Evolutionary conservation across 768 basidiomycete species (phyloP), one percentile per base, ranked within the genome.

Genomic region (Trametes villosa): DNA sequence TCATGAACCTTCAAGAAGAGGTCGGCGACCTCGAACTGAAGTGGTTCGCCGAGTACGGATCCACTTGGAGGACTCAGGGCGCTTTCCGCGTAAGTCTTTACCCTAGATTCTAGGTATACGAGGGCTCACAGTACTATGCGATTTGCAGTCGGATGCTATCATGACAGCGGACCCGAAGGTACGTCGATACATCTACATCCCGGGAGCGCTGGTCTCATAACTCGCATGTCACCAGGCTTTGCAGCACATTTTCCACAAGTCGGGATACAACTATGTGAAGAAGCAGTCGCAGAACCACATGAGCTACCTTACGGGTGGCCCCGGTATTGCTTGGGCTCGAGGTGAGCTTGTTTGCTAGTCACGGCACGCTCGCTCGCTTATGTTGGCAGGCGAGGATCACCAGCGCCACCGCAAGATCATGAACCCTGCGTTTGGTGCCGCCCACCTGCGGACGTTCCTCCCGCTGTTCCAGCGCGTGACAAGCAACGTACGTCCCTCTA

Each of bases 181-280:
- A 29, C 17, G 47, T 36, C 12, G 27, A 2, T 11, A 18, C 26
- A 6, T 5, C 11, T 42, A 36, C 41, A 9, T 41, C 26, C 31
- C 9, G 34, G n/a, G n/a, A n/a, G n/a, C n/a, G n/a, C 56, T 41
- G 0, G 40, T 42, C 27, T 54, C 53, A 3, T 4, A 7, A 34
- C 4, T 18, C 2, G 1, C 18, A 4, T 29, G 13, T 1, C 6
- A 31, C 1, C 53, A 71, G 59, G 70, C 68, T 0, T 26, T 71
- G 33, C 71, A 71, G 26, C 65, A 69, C 36, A 66, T 70, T 18
- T 64, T 61, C 15, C 67, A 72, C 17, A 65, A 65, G n/a, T 65
- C 70, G 3, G 66, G 64, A n/a, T 70, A 70, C 47, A 62, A 58
- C 46, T 72, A 66, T 50, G 46, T 44, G 29, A 69, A 70, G 50